Conservation (phyloP, 2,329 filamentous ascomycete genomes). For the Bipolaris cookei region DNA sequence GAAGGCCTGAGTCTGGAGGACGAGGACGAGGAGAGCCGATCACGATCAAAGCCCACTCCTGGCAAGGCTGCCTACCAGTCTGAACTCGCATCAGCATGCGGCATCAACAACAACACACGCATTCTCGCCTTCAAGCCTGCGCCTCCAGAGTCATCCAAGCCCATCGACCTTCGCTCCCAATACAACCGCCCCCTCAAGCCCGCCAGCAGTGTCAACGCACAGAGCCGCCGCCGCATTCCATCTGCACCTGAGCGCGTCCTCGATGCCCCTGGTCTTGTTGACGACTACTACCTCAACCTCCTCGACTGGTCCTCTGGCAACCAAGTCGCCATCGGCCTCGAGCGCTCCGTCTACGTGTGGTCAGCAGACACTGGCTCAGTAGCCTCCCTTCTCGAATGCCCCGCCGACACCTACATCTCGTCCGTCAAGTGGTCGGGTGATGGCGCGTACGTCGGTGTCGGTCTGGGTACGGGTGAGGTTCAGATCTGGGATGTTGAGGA, state of each 20-base stretch:
- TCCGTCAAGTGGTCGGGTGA: slow-evolving; percentile 99
- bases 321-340: slow-evolving; percentile 96
- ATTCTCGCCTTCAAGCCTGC: slow-evolving; percentile 99
- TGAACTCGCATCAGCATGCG: slow-evolving; percentile 87
- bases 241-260: slow-evolving; percentile 95
- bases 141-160: slow-evolving; percentile 96
- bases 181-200: slow-evolving; percentile 96
- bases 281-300: slow-evolving; percentile 99
- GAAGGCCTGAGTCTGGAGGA: slow-evolving; percentile 81
- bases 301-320: slow-evolving; percentile 98
- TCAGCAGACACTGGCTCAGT: slow-evolving; percentile 93
- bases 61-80: slow-evolving; percentile 92
- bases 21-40: slow-evolving; percentile 65
- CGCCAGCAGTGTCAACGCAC: slow-evolving; percentile 73
- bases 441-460: slow-evolving; percentile 93
- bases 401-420: slow-evolving; percentile 91
- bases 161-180: slow-evolving; percentile 94
- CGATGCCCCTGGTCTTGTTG: slow-evolving; percentile 92
- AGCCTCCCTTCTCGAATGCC: slow-evolving; percentile 84
- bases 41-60: slow-evolving; percentile 79
- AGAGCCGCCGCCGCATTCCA: slow-evolving; percentile 89
- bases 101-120: slow-evolving; percentile 89
- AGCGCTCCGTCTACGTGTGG: slow-evolving; percentile 98
- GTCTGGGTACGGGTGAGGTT: slow-evolving; percentile 92
- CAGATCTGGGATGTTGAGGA: slow-evolving; percentile 99